These are phyloP conservation scores for Lecanicillium sp. DNA, from an alignment of 2,329 filamentous ascomycete genomes.

Conservation along the genomic window DNA sequence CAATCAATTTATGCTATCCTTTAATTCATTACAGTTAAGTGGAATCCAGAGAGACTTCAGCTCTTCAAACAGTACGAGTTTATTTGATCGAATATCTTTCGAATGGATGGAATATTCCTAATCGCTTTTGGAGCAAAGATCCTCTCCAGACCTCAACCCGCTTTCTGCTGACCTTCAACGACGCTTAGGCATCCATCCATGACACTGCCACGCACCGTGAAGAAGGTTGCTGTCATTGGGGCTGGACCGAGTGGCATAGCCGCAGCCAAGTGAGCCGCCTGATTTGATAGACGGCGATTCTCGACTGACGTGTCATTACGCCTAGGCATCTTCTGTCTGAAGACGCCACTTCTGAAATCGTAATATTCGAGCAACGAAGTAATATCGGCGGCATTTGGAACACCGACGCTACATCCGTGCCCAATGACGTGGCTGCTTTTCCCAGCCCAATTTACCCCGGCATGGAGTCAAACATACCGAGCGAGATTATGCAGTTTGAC, in stretches of 20 bases:
- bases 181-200: not conserved
- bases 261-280: conserved; percentile 3
- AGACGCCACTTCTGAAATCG: not conserved
- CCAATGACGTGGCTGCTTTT: conserved; percentile 1
- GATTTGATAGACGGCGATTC: not conserved
- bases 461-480: conserved; percentile 5
- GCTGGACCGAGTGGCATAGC: conserved; percentile 5
- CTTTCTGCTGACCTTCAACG: not conserved
- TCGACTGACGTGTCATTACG: not conserved
- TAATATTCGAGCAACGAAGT: conserved; percentile 4
- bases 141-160: no score
- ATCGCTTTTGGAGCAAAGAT: no score
- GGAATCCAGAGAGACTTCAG: no score
- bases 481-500: conserved; percentile 3
- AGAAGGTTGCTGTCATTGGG: conserved; percentile 1
- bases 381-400: conserved; percentile 2
- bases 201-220: not conserved
- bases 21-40: no score
- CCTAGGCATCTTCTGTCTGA: not conserved
- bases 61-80: no score
- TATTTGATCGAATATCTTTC: no score
- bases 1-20: no score
- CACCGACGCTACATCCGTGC: not conserved
- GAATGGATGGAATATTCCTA: no score
- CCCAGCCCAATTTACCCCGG: conserved; percentile 2